phyloP scores from a whole-genome alignment of 1,284 basidiomycete genomes.

The Moniliophthora roreri region DNA sequence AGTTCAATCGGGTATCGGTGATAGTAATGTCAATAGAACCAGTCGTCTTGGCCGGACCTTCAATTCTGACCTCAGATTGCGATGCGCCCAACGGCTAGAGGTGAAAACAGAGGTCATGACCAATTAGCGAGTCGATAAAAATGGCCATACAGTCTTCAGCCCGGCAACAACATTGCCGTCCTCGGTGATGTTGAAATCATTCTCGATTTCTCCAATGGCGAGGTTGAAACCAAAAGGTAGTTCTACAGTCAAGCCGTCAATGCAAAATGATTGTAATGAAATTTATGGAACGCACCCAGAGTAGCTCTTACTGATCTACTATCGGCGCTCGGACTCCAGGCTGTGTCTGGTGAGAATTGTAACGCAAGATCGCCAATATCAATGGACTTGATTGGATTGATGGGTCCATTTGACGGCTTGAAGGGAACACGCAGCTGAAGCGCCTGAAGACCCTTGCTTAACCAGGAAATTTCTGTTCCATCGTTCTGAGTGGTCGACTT shows the following conservation, averaged over 20 bases:
- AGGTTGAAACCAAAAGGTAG: constrained; percentile 80
- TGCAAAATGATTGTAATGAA: background rate
- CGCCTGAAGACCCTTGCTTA: constrained; percentile 59
- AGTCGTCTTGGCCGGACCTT: constrained; percentile 55
- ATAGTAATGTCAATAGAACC: constrained; percentile 72
- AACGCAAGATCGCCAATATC: constrained; percentile 64
- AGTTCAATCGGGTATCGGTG: constrained; percentile 50
- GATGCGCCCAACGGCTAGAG: constrained; percentile 64
- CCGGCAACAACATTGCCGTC: constrained; percentile 52
- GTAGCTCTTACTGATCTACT: constrained; percentile 61
- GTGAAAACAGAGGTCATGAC: constrained; percentile 13
- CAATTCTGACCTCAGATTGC: constrained; percentile 50
- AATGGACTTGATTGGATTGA: constrained; percentile 71
- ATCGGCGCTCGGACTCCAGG: constrained; percentile 61
- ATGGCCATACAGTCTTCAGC: constrained; percentile 49
- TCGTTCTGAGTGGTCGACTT: constrained; percentile 56
- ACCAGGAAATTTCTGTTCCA: constrained; percentile 63
- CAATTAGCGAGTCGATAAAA: constrained; percentile 13
- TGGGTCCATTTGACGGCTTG: constrained; percentile 45
- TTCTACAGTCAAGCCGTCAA: constrained; percentile 32
- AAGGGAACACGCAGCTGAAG: constrained; percentile 65
- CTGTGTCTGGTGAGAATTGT: constrained; percentile 50
- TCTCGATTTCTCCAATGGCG: constrained; percentile 65
- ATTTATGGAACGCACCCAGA: constrained; percentile 39
- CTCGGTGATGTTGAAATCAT: constrained; percentile 62